A percentile compares a stretch with the other conserved stretches of the same genome.
Evolutionary conservation across 768 basidiomycete genomes (phyloP).

Genomic region (Leccinum olivaceopallidum): DNA sequence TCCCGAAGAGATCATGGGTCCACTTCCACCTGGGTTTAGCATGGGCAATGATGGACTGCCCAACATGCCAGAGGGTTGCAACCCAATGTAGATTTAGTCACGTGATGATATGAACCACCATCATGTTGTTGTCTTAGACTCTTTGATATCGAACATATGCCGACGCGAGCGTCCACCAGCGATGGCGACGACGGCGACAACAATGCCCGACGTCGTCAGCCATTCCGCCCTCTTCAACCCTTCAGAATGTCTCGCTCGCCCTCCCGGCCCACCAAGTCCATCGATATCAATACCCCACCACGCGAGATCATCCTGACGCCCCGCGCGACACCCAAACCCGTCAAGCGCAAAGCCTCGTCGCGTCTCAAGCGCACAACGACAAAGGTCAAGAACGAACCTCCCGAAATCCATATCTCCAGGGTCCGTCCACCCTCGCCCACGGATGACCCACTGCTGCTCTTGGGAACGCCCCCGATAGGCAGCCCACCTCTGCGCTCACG

Average conservation of each 20-base stretch:
- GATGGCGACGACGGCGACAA: background rate
- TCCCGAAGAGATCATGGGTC: conserved; percentile 81
- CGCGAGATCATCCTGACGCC: conserved; percentile 52
- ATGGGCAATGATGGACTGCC: conserved; percentile 58
- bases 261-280: conserved; percentile 44
- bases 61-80: conserved; percentile 37
- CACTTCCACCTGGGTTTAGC: conserved; percentile 69
- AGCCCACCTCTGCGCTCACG: conserved; percentile 31
- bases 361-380: conserved; percentile 21
- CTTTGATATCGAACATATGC: conserved; percentile 22
- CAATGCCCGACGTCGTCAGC: conserved; percentile 15
- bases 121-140: conserved; percentile 4
- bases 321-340: conserved; percentile 37
- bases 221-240: conserved; percentile 22
- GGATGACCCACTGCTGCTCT: conserved; percentile 72
- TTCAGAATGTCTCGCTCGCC: conserved; percentile 27
- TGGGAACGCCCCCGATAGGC: conserved; percentile 38
- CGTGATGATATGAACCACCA: conserved; percentile 11
- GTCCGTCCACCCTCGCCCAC: conserved; percentile 74
- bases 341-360: conserved; percentile 36
- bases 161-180: conserved; percentile 13
- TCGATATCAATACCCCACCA: conserved; percentile 57
- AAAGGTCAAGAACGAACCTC: conserved; percentile 62
- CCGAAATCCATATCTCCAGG: conserved; percentile 56
- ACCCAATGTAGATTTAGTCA: conserved; percentile 11